These are phyloP conservation scores for cucumber (Cucumis sativus) DNA, from an alignment of 306 rosid genomes.

Conservation along the genomic window DNA sequence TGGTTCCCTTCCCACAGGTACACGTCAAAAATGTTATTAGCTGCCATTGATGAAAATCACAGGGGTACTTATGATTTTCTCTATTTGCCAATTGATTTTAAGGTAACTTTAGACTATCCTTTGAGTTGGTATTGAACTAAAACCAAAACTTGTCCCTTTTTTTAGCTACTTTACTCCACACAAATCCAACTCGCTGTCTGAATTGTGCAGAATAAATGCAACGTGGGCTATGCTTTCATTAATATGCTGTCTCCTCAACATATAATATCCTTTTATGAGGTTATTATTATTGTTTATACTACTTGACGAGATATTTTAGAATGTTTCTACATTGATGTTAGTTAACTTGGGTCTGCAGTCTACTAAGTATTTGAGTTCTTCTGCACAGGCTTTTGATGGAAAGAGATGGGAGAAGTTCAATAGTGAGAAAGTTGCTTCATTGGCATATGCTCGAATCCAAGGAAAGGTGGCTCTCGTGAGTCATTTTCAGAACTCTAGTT, in stretches of 20 bases:
- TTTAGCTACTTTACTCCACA: neutral
- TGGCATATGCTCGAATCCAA: slow-evolving; percentile 89
- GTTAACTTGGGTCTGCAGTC: neutral
- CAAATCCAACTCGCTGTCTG: neutral
- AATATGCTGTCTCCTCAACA: slow-evolving; percentile 89
- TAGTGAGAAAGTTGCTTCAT: slow-evolving; percentile 83
- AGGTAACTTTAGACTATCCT: slow-evolving; percentile 30
- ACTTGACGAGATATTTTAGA: neutral
- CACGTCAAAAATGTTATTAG: slow-evolving; percentile 82
- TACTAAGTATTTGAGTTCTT: neutral
- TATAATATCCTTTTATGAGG: slow-evolving; percentile 68
- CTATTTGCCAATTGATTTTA: slow-evolving; percentile 86
- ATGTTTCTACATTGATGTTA: neutral
- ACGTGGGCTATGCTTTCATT: slow-evolving; percentile 96
- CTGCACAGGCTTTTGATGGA: slow-evolving; percentile 64
- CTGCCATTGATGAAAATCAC: slow-evolving; percentile 88
- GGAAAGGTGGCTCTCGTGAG: slow-evolving; percentile 83
- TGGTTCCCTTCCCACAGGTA: slow-evolving; percentile 29
- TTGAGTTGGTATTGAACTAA: slow-evolving; percentile 2
- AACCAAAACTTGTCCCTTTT: slow-evolving; percentile 6
- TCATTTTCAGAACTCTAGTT: slow-evolving; percentile 89
- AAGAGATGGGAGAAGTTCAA: slow-evolving; percentile 94
- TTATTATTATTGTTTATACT: slow-evolving; percentile 2
- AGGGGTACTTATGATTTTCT: slow-evolving; percentile 72
- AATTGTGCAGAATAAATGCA: slow-evolving; percentile 74